phyloP scores from a whole-genome alignment of 192 early-diverging fungal genomes.

The Piromyces finnis region DNA sequence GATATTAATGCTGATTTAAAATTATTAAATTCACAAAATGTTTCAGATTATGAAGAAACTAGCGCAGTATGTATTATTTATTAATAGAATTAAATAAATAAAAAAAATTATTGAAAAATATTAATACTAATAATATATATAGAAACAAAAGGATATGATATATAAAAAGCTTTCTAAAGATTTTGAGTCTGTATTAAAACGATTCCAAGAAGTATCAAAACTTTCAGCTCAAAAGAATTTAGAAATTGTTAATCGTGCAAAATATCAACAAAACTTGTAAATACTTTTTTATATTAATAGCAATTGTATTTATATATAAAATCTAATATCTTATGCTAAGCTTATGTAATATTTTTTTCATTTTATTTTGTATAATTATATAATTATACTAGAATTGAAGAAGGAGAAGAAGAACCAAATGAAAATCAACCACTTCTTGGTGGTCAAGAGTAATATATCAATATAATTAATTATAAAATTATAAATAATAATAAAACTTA shows the following conservation, averaged over 20 bases:
- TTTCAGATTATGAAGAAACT: not conserved
- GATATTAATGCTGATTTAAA: not conserved
- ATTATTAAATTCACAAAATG: not conserved
- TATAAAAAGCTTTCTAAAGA: slow-evolving; percentile 89
- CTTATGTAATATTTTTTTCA: not conserved
- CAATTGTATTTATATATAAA: no score
- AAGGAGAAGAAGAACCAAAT: slow-evolving; percentile 20
- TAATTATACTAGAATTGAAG: slow-evolving; percentile 14
- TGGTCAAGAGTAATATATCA: slow-evolving; percentile 14
- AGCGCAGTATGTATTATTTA: not conserved
- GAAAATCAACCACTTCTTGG: slow-evolving; percentile 40
- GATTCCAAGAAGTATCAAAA: slow-evolving; percentile 75
- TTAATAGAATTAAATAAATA: no score
- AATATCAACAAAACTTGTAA: slow-evolving; percentile 6
- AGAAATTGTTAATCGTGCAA: slow-evolving; percentile 66
- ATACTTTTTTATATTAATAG: slow-evolving; percentile 1
- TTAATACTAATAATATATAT: no score
- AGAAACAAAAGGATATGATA: slow-evolving; percentile 63
- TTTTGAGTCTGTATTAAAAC: slow-evolving; percentile 74
- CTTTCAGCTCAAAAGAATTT: slow-evolving; percentile 65
- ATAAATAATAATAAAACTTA: no score
- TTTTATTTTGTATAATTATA: not conserved
- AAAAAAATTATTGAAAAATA: no score
- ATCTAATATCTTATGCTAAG: not conserved
- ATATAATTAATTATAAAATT: no score